phyloP scores from a whole-genome alignment of 1,284 basidiomycete genomes.

The Rhodotorula sp. region DNA sequence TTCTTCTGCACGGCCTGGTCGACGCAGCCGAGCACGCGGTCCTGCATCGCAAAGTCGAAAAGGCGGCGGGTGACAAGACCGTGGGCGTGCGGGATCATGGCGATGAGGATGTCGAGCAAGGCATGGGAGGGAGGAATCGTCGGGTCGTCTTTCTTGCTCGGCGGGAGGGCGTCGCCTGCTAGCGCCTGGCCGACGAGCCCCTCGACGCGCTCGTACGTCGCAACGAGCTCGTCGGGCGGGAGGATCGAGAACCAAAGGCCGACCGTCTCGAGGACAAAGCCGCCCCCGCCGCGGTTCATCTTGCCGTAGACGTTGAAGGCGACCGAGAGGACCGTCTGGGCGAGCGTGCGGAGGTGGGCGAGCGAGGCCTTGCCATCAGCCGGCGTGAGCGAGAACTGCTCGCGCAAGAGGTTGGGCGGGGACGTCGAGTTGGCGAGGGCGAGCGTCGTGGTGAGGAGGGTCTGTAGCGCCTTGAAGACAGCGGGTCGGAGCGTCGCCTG shows the following conservation, averaged over 20 bases:
- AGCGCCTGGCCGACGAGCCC: conserved; percentile 74
- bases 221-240: conserved; percentile 60
- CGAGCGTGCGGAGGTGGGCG: conserved; percentile 70
- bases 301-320: conserved; percentile 96
- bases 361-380: conserved; percentile 69
- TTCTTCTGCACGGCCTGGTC: conserved; percentile 95
- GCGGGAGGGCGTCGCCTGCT: conserved; percentile 15
- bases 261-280: conserved; percentile 67
- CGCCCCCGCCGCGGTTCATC: conserved; percentile 70
- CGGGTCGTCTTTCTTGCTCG: conserved; percentile 40
- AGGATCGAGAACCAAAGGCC: conserved; percentile 75
- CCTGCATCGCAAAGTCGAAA: conserved; percentile 63
- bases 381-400: conserved; percentile 57
- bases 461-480: conserved; percentile 76
- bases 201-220: conserved; percentile 77
- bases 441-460: conserved; percentile 72
- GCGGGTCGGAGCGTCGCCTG: conserved; percentile 79
- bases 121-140: conserved; percentile 60
- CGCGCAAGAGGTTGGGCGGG: conserved; percentile 54
- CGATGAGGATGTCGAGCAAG: conserved; percentile 83
- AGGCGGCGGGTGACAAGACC: conserved; percentile 57
- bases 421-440: conserved; percentile 54
- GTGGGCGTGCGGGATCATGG: conserved; percentile 76
- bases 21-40: conserved; percentile 64
- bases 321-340: conserved; percentile 89